Conservation (phyloP, 1,284 basidiomycete species). For the Hymenochaete sp. region DNA sequence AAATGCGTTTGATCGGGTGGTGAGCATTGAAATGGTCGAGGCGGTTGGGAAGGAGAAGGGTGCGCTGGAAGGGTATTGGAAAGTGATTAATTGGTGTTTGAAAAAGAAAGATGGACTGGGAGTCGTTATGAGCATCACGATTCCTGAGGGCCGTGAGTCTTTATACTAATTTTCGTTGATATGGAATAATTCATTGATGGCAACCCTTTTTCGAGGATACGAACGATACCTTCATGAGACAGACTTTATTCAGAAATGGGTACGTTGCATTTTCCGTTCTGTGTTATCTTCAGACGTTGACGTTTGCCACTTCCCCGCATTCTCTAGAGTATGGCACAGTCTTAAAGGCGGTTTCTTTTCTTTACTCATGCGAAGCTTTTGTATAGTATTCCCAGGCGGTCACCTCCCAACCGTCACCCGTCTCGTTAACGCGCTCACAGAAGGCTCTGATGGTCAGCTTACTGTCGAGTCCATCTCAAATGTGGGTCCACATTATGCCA, state of each 20-base stretch:
- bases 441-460: conserved; percentile 50
- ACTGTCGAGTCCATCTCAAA: conserved; percentile 68
- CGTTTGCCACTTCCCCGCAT: conserved; percentile 3
- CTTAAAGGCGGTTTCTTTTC: background rate
- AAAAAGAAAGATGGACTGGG: conserved; percentile 55
- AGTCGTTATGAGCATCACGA: conserved; percentile 72
- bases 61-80: conserved; percentile 61
- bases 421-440: conserved; percentile 45
- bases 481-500: conserved; percentile 75
- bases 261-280: conserved; percentile 26
- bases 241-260: conserved; percentile 79
- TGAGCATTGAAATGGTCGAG: conserved; percentile 79
- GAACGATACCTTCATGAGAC: conserved; percentile 51
- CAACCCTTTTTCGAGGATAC: conserved; percentile 34
- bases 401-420: conserved; percentile 64
- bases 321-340: conserved; percentile 22
- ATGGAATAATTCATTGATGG: background rate
- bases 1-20: conserved; percentile 58
- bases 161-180: conserved; percentile 1
- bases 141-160: conserved; percentile 62
- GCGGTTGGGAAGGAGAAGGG: conserved; percentile 65
- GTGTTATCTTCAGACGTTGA: background rate
- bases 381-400: conserved; percentile 68
- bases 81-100: conserved; percentile 60
- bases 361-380: background rate